Evolutionary conservation across 805 yeast species (phyloP).

Genomic region (Saturnispora gosingensis): DNA sequence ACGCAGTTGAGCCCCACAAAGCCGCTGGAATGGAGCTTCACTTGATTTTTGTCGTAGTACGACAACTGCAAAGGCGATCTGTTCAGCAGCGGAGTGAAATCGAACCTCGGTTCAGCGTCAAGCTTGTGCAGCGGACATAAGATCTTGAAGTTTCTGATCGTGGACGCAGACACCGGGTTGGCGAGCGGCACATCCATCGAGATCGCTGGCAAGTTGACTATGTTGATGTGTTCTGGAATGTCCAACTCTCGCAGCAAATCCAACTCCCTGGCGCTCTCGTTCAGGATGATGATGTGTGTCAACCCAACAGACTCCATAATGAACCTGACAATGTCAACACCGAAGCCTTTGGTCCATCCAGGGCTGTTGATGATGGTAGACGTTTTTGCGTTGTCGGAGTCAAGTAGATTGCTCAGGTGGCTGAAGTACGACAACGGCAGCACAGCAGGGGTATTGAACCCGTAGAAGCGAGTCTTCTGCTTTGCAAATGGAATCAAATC

Average conservation of each 20-base stretch:
- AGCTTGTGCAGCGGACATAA: conserved; percentile 43
- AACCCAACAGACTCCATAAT: conserved; percentile 41
- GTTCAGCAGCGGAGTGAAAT: conserved; percentile 35
- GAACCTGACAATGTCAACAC: conserved; percentile 51
- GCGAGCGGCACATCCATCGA: conserved; percentile 26
- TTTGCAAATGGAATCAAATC: conserved; percentile 16
- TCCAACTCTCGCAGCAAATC: conserved; percentile 15
- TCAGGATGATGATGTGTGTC: conserved; percentile 45
- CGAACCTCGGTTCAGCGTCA: conserved; percentile 18
- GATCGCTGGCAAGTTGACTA: conserved; percentile 9
- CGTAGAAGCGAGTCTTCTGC: conserved; percentile 35
- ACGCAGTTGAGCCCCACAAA: conserved; percentile 31
- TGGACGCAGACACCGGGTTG: conserved; percentile 43
- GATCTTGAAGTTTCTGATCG: conserved; percentile 42
- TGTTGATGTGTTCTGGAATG: conserved; percentile 4
- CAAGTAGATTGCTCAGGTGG: conserved; percentile 33
- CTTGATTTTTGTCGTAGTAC: conserved; percentile 20
- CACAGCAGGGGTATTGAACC: conserved; percentile 60
- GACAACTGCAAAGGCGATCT: conserved; percentile 34
- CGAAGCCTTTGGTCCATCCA: conserved; percentile 89
- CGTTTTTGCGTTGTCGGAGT: conserved; percentile 15
- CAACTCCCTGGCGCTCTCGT: conserved; percentile 20
- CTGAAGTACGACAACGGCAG: conserved; percentile 48
- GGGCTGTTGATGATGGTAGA: conserved; percentile 59
- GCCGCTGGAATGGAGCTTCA: conserved; percentile 1